Conservation (phyloP, 2,329 filamentous ascomycete genomes). For the Penicillium concentricum region DNA sequence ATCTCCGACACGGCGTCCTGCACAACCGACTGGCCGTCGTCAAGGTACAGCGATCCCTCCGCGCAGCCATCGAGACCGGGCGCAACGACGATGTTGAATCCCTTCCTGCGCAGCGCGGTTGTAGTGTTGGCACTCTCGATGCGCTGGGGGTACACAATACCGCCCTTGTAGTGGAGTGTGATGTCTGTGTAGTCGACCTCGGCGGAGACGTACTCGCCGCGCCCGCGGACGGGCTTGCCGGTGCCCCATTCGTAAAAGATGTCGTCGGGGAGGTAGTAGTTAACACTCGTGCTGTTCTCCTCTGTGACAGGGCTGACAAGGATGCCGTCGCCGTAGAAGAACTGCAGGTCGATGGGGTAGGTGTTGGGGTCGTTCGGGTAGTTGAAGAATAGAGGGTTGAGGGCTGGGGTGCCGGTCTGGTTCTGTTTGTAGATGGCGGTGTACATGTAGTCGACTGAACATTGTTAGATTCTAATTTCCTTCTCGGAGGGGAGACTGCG, state of each 20-base stretch:
- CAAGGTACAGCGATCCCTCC: constrained; percentile 67
- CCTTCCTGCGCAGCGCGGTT: constrained; percentile 58
- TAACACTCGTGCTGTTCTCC: constrained; percentile 52
- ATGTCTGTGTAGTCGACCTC: constrained; percentile 55
- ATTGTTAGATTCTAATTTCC: background rate
- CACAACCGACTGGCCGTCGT: constrained; percentile 68
- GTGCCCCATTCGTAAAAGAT: constrained; percentile 62
- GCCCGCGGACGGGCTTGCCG: constrained; percentile 46
- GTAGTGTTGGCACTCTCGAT: constrained; percentile 57
- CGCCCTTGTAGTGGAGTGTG: constrained; percentile 62
- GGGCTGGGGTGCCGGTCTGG: constrained; percentile 61
- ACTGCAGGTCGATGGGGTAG: constrained; percentile 54
- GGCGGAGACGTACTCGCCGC: constrained; percentile 44
- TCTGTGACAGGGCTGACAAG: constrained; percentile 57
- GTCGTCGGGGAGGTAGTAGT: constrained; percentile 57
- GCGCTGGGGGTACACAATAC: constrained; percentile 58
- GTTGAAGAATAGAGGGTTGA: constrained; percentile 69
- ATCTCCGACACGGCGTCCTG: constrained; percentile 58
- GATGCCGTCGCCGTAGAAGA: constrained; percentile 58
- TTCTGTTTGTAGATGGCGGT: constrained; percentile 64
- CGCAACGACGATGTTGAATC: constrained; percentile 70
- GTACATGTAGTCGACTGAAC: constrained; percentile 68
- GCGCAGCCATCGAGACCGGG: constrained; percentile 63
- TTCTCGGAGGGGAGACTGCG: background rate
- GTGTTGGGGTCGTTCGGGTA: constrained; percentile 61